Conservation (phyloP, 2,329 filamentous ascomycete species). For the Dothistroma pini region DNA sequence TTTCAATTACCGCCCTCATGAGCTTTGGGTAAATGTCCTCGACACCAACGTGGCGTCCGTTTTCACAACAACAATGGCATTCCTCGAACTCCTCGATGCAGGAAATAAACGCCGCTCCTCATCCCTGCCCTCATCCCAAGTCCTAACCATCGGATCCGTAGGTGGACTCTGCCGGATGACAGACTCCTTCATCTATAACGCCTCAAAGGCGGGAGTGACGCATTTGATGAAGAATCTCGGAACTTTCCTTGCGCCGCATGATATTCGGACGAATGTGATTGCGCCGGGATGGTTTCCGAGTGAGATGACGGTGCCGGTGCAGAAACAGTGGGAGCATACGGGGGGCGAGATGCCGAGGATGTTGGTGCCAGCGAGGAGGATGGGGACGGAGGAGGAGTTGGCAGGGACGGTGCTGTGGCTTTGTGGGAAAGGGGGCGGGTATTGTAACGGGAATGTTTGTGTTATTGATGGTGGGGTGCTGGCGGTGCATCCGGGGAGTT, state of each 20-base stretch:
- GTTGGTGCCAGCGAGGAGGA: conserved; percentile 31
- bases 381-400: conserved; percentile 44
- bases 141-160: conserved; percentile 44
- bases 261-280: conserved; percentile 47
- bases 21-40: conserved; percentile 42
- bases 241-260: conserved; percentile 42
- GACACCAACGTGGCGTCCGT: conserved; percentile 46
- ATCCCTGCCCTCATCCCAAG: conserved; percentile 43
- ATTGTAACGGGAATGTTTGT: conserved; percentile 53
- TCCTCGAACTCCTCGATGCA: conserved; percentile 44
- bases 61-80: conserved; percentile 43
- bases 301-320: conserved; percentile 42
- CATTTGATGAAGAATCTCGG: conserved; percentile 46
- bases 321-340: conserved; percentile 36
- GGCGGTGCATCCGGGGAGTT: conserved; percentile 29
- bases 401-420: conserved; percentile 51
- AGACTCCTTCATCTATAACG: conserved; percentile 18
- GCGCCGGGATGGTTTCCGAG: conserved; percentile 45
- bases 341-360: conserved; percentile 30
- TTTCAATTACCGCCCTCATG: conserved; percentile 42
- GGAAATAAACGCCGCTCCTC: conserved; percentile 42
- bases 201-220: conserved; percentile 43
- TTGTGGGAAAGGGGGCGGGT: conserved; percentile 49
- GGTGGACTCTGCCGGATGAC: conserved; percentile 31
- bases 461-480: conserved; percentile 47